Evolutionary conservation across 345 rosid species (phyloP).

Genomic region (Salix caprea): DNA sequence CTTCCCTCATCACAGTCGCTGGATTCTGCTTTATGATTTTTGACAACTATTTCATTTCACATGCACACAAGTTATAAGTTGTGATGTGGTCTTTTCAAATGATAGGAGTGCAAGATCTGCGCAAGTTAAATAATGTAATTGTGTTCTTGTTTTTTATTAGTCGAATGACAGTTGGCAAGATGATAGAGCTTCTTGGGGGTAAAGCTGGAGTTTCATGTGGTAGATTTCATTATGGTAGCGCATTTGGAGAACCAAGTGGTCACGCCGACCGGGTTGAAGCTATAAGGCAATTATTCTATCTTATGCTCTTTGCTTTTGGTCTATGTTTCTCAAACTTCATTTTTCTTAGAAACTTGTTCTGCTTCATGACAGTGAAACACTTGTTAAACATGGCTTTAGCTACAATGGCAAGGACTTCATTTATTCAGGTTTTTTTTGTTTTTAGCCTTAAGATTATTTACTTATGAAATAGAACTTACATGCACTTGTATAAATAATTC

Average conservation of each 20-base stretch:
- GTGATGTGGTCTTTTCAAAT: not conserved
- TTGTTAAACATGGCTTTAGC: slow-evolving; percentile 69
- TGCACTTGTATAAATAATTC: not conserved
- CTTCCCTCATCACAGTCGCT: not conserved
- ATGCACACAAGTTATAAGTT: not conserved
- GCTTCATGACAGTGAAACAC: slow-evolving; percentile 56
- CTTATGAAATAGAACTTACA: not conserved
- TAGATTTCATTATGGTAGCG: slow-evolving; percentile 90
- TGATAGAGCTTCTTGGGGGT: slow-evolving; percentile 96
- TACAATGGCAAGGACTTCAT: slow-evolving; percentile 89
- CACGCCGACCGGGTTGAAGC: slow-evolving; percentile 83
- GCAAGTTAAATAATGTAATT: not conserved
- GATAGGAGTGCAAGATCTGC: no score
- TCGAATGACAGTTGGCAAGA: slow-evolving; percentile 99
- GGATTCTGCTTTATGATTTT: not conserved
- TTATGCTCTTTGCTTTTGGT: not conserved
- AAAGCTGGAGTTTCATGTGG: slow-evolving; percentile 91
- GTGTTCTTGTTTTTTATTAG: slow-evolving; percentile 29
- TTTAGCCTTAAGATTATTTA: not conserved
- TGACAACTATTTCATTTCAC: not conserved
- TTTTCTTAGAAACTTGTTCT: slow-evolving; percentile 9
- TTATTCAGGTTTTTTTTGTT: slow-evolving; percentile 62
- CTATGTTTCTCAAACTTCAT: not conserved
- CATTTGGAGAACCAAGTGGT: slow-evolving; percentile 93
- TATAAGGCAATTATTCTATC: slow-evolving; percentile 45